Conservation (phyloP, 2,329 filamentous ascomycete genomes). For the Bipolaris oryzae region DNA sequence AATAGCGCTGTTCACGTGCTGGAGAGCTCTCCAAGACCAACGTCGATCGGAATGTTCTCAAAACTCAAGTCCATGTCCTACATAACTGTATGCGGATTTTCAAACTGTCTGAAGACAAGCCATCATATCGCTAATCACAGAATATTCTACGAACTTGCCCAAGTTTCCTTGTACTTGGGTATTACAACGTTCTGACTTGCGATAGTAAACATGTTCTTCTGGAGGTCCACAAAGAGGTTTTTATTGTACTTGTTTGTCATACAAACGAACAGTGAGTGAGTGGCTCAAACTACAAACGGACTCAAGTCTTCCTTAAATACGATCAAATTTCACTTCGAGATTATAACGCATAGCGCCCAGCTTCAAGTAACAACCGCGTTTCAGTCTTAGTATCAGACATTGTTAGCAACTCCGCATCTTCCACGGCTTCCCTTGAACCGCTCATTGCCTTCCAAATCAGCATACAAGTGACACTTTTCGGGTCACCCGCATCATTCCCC, state of each 20-base stretch:
- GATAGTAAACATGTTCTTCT: neutral
- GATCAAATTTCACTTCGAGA: neutral
- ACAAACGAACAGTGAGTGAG: slow-evolving; percentile 3
- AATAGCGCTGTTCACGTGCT: neutral
- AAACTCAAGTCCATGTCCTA: neutral
- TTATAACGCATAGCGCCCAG: neutral
- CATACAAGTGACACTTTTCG: neutral
- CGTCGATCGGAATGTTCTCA: neutral
- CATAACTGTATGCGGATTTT: neutral
- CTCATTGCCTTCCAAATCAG: neutral
- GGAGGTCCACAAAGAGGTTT: neutral
- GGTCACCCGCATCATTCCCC: neutral
- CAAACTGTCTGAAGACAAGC: neutral
- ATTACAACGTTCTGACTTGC: too few species aligned
- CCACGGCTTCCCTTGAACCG: neutral
- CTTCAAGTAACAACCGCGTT: neutral
- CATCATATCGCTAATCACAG: neutral
- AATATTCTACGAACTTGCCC: neutral
- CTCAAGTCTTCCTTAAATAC: neutral
- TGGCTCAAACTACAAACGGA: neutral
- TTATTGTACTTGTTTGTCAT: neutral
- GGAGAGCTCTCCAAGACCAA: neutral
- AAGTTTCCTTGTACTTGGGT: too few species aligned
- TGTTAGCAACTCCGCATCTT: neutral
- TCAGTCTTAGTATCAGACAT: neutral